Conservation (phyloP, 1,284 basidiomycete species). For the Puccinia triticina region DNA sequence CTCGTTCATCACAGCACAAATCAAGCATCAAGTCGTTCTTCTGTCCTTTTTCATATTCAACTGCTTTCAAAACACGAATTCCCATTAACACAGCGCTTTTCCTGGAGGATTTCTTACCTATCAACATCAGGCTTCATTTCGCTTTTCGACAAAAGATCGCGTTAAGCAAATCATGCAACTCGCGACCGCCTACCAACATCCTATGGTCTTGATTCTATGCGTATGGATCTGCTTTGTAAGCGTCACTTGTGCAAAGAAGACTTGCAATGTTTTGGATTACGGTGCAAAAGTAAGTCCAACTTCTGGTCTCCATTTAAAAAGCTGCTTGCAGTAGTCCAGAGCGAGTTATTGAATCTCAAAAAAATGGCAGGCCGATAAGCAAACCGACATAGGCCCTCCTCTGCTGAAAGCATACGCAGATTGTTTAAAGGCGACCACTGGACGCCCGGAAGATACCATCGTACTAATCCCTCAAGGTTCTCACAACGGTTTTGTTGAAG, state of each 20-base stretch:
- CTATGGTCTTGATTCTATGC: background rate
- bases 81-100: too few relatives aligned
- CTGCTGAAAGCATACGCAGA: constrained; percentile 36
- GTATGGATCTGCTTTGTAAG: background rate
- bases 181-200: background rate
- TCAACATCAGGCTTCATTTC: too few relatives aligned
- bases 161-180: background rate
- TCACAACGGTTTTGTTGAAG: background rate
- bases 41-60: too few relatives aligned
- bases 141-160: too few relatives aligned
- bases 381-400: constrained; percentile 42
- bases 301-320: background rate
- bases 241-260: constrained; percentile 1
- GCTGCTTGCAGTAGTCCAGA: background rate
- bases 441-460: constrained; percentile 24
- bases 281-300: constrained; percentile 39
- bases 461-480: constrained; percentile 32
- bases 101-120: too few relatives aligned
- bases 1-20: too few relatives aligned
- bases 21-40: too few relatives aligned
- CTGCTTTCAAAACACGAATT: too few relatives aligned
- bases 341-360: background rate
- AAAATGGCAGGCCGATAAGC: constrained; percentile 30
- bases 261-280: constrained; percentile 39
- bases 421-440: constrained; percentile 8